A percentile compares a stretch with the other conserved stretches of the same genome.
Conservation (phyloP, 305 asterid species). For the Fraxinus albicans region DNA sequence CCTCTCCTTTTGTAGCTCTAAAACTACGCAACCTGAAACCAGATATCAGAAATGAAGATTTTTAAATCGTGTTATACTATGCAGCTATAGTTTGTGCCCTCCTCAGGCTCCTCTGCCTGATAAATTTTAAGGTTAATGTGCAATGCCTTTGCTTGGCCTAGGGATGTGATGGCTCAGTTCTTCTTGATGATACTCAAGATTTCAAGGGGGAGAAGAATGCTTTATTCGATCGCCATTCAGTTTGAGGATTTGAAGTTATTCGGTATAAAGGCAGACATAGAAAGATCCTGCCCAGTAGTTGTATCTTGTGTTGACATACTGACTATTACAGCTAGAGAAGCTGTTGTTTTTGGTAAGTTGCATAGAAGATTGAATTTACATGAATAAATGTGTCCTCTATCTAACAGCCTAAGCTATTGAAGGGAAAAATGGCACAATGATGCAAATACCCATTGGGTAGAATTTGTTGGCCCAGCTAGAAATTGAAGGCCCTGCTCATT, state of each 20-base stretch:
- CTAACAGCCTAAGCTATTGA: not conserved
- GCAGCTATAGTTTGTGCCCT: not conserved
- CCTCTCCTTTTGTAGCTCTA: too few species aligned
- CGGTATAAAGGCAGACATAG: conserved; percentile 55
- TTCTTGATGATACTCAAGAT: conserved; percentile 58
- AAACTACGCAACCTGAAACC: too few species aligned
- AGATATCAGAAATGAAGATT: too few species aligned
- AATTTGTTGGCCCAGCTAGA: too few species aligned
- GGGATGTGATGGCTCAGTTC: conserved; percentile 84
- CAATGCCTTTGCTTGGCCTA: conserved; percentile 15
- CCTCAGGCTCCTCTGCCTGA: not conserved
- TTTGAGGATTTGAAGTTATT: conserved; percentile 58
- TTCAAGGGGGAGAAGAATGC: conserved; percentile 73
- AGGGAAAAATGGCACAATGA: too few species aligned
- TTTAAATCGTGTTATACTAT: not conserved
- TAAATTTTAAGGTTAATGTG: not conserved
- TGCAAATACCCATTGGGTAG: too few species aligned
- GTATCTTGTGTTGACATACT: conserved; percentile 64
- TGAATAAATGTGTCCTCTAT: conserved; percentile 23
- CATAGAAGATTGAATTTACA: not conserved
- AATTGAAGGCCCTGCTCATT: too few species aligned
- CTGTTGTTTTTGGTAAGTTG: conserved; percentile 47
- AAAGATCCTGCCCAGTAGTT: conserved; percentile 57
- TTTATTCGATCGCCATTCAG: conserved; percentile 53
- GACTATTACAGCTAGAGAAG: conserved; percentile 72